These are phyloP conservation scores for Nymphaea colorata DNA, from an alignment of 164 flowering plant genomes.

Conservation along the genomic window DNA sequence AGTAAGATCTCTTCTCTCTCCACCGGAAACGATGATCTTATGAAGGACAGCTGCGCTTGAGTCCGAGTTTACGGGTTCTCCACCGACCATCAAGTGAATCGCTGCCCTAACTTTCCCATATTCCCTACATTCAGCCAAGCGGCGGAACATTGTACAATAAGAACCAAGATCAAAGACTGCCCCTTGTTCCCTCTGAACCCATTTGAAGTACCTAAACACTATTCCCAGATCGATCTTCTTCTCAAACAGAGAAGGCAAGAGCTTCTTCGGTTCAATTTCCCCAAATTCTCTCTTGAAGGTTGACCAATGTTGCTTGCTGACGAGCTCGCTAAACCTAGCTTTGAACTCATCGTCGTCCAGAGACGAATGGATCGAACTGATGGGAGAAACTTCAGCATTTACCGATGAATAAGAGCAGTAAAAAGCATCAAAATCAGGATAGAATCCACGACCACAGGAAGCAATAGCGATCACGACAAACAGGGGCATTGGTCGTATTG, in stretches of 20 bases:
- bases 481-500: too few relatives aligned
- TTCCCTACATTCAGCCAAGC: constrained; percentile 8
- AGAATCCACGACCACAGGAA: too few relatives aligned
- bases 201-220: constrained; percentile 14
- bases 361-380: not conserved
- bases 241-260: constrained; percentile 13
- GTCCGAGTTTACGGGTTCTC: not conserved
- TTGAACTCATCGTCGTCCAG: constrained; percentile 1
- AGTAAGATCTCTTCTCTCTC: constrained; percentile 1
- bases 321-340: constrained; percentile 9
- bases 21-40: constrained; percentile 1
- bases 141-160: constrained; percentile 9
- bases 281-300: constrained; percentile 10
- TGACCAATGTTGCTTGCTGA: constrained; percentile 16
- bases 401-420: not conserved
- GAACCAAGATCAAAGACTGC: constrained; percentile 7
- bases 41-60: constrained; percentile 8
- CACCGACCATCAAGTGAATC: constrained; percentile 7
- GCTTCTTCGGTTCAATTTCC: constrained; percentile 5
- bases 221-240: constrained; percentile 4
- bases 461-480: too few relatives aligned
- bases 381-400: not conserved
- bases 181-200: constrained; percentile 16
- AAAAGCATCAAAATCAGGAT: too few relatives aligned
- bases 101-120: constrained; percentile 15